A percentile compares a stretch with the other conserved stretches of the same genome.
Conservation (phyloP, 2,329 filamentous ascomycete species). For the Hypoxylon sp. region DNA sequence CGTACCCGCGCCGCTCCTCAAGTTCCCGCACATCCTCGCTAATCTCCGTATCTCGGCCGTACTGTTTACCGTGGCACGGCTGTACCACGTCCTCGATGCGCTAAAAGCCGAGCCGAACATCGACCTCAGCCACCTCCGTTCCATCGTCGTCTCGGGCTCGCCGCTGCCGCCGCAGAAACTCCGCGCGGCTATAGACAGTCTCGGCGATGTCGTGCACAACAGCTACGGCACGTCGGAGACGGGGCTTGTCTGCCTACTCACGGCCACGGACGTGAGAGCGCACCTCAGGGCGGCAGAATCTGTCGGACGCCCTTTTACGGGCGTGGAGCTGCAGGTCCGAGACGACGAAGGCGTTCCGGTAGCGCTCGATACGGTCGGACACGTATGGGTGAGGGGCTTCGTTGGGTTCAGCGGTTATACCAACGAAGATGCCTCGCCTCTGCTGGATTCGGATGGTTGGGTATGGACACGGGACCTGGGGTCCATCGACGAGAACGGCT, state of each 20-base stretch:
- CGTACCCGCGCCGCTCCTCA: constrained; percentile 11
- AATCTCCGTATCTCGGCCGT: constrained; percentile 15
- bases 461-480: constrained; percentile 11
- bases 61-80: constrained; percentile 13
- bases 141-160: constrained; percentile 16
- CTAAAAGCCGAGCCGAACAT: constrained; percentile 7
- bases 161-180: constrained; percentile 8
- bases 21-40: constrained; percentile 10
- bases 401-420: no score
- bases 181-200: background rate
- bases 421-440: no score
- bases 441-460: no score
- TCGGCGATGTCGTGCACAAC: constrained; percentile 9
- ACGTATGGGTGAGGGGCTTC: no score
- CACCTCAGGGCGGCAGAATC: no score
- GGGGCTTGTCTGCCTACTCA: no score
- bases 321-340: no score
- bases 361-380: no score
- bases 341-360: no score
- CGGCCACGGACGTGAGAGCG: no score
- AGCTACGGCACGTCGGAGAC: no score
- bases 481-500: constrained; percentile 1
- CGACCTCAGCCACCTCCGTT: constrained; percentile 10
- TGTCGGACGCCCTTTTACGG: no score
- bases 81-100: constrained; percentile 12